Evolutionary conservation across 164 flowering plant genomes (phyloP).

Genomic region (Saururus chinensis): DNA sequence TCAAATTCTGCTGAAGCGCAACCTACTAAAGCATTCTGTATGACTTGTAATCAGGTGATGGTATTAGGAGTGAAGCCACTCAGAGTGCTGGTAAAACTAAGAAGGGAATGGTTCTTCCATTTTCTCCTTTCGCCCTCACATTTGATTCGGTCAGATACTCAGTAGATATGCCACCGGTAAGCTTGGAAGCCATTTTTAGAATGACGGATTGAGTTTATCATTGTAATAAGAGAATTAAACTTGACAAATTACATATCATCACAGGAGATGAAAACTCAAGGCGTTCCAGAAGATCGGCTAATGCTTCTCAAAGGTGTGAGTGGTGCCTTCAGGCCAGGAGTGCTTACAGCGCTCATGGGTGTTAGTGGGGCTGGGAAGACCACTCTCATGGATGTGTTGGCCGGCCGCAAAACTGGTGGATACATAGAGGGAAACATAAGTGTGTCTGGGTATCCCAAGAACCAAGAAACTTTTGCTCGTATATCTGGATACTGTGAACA

Average conservation of each 20-base stretch:
- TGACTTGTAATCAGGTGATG: not conserved
- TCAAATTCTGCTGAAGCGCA: not conserved
- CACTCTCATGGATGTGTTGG: slow-evolving; percentile 46
- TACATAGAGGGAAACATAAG: slow-evolving; percentile 34
- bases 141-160: slow-evolving; percentile 36
- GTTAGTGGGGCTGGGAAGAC: slow-evolving; percentile 60
- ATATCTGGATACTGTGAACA: slow-evolving; percentile 51
- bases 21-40: not conserved
- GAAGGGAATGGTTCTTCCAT: slow-evolving; percentile 42
- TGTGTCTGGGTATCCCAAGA: slow-evolving; percentile 41
- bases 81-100: slow-evolving; percentile 7
- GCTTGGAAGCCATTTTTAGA: not conserved
- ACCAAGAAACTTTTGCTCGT: slow-evolving; percentile 49
- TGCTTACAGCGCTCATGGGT: slow-evolving; percentile 54
- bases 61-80: too few relatives aligned
- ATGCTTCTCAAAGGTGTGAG: slow-evolving; percentile 36
- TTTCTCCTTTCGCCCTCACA: slow-evolving; percentile 34
- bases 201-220: not conserved
- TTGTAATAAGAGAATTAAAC: not conserved
- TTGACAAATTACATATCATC: not conserved
- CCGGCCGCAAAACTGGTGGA: slow-evolving; percentile 47
- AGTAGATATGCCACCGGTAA: slow-evolving; percentile 54
- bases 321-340: slow-evolving; percentile 51
- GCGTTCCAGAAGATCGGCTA: slow-evolving; percentile 23
- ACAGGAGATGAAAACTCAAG: slow-evolving; percentile 57